These are phyloP conservation scores for Panicum hallii DNA, from an alignment of 202 grass and related monocot genomes.

Conservation along the genomic window DNA sequence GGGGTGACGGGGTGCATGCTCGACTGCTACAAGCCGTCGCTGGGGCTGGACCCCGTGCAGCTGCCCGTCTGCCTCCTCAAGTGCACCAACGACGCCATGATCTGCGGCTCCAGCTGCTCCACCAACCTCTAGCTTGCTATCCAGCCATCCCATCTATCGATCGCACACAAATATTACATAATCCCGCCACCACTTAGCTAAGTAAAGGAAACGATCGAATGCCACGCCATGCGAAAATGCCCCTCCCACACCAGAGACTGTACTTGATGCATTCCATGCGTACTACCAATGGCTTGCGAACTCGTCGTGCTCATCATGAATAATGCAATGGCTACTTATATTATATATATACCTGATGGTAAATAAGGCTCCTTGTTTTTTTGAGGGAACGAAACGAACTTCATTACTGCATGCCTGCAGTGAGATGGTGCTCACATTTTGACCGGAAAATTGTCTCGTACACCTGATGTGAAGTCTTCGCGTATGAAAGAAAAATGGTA, in stretches of 20 bases:
- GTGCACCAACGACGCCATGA: slow-evolving; percentile 38
- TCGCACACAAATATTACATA: background rate
- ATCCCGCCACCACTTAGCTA: background rate
- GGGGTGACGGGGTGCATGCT: slow-evolving; percentile 26
- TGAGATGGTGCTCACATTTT: too few relatives aligned
- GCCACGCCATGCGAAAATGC: background rate
- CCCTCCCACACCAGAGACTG: background rate
- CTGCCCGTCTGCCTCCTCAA: slow-evolving; percentile 48
- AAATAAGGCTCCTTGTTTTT: too few relatives aligned
- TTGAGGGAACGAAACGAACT: too few relatives aligned
- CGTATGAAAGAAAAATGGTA: too few relatives aligned
- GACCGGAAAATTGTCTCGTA: too few relatives aligned
- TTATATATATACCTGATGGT: too few relatives aligned
- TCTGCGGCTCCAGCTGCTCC: slow-evolving; percentile 42
- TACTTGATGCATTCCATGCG: background rate
- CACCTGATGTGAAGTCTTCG: too few relatives aligned
- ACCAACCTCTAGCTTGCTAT: background rate
- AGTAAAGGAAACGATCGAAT: background rate
- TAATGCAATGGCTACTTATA: background rate
- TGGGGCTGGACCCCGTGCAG: background rate
- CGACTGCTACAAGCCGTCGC: slow-evolving; percentile 20
- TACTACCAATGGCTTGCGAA: background rate
- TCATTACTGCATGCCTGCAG: too few relatives aligned
- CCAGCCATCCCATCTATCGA: too few relatives aligned
- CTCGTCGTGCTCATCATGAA: background rate